Conservation (phyloP, 78 protist species). For the Thecamonas trahens region DNA sequence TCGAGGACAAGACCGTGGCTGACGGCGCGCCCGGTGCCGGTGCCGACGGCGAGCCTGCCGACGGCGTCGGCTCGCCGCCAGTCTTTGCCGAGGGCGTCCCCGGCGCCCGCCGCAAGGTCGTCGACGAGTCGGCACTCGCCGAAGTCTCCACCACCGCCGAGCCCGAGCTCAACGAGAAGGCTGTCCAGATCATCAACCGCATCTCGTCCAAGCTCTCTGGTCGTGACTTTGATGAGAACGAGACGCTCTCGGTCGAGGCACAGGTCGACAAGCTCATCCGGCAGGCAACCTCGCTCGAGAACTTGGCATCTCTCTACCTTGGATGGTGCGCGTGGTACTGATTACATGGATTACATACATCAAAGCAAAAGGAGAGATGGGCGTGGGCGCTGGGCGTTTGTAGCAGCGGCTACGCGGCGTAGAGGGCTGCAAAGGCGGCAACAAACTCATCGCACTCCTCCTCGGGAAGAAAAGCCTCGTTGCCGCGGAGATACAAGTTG, state of each 20-base stretch:
- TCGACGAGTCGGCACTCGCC: too few relatives aligned
- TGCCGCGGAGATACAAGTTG: not conserved
- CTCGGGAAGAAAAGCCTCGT: not conserved
- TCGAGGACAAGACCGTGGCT: constrained; percentile 6
- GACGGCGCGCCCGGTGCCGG: not conserved
- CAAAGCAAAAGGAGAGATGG: too few relatives aligned
- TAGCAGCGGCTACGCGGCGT: too few relatives aligned
- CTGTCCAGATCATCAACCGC: constrained; percentile 76
- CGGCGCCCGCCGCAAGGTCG: too few relatives aligned
- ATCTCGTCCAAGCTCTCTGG: constrained; percentile 86
- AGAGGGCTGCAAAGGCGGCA: too few relatives aligned
- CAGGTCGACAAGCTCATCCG: constrained; percentile 73
- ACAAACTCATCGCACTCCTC: too few relatives aligned
- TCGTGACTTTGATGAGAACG: constrained; percentile 8
- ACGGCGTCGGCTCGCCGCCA: too few relatives aligned
- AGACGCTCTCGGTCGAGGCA: constrained; percentile 4
- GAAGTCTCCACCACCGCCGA: too few relatives aligned
- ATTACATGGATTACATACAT: too few relatives aligned
- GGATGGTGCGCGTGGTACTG: constrained; percentile 94
- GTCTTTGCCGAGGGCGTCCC: too few relatives aligned
- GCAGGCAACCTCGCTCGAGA: constrained; percentile 89
- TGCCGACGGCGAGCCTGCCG: too few relatives aligned
- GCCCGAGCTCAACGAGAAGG: constrained; percentile 60
- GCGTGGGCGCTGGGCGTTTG: too few relatives aligned
- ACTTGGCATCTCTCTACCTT: constrained; percentile 90